Base-by-base conservation (phyloP, 2,329 filamentous ascomycete genomes). In the Orbilia brochopaga region DNA sequence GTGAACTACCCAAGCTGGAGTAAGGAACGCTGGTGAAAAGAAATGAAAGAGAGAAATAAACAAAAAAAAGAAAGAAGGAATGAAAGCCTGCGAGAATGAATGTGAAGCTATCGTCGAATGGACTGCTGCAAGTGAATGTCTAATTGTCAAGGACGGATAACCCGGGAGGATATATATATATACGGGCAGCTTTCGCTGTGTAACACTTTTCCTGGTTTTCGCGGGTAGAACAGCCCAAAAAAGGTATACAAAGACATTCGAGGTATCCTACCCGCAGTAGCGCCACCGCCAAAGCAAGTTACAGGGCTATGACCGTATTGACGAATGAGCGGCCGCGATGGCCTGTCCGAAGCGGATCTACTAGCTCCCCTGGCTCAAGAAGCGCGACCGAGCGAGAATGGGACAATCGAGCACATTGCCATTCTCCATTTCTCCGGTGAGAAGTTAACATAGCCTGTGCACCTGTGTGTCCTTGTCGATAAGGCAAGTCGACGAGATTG, bases 21-120 rank as follows among this genome's bases (percentile, higher is more conserved):
- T 35, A 62, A 63, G 46, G 44, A 21, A 32, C 23, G 10, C 44
- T 24, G 21, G 15, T 13, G 13, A 27, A 61, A 42, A 37, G 32
- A 27, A 42, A 35, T 13, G 13, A 52, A 55, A 57, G 32, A 40
- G 58, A 54, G 17, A 37, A 17, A 51, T 21, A 35, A 15, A 48
- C 15, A 17, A 54, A 21, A 37, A 17, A 51, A 17, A 35, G 15
- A 48, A 24, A 17, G 44, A 59, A 55, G 2, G 55, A 64, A 19
- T 24, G 59, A 63, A 69, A 24, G 27, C 46, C 27, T 32, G 37
- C 42, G 46, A 62, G 35, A 69, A 62, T 44, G 32, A 10, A 21
- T 11, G n/a, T n/a, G 42, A 46, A n/a, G n/a, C n/a, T n/a, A n/a
- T n/a, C n/a, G 15, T 21, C 51, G n/a, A 17, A 15, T 50, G 60